These are phyloP conservation scores for Guyanaporus albipodus DNA, from an alignment of 768 basidiomycete genomes.

Conservation along the genomic window DNA sequence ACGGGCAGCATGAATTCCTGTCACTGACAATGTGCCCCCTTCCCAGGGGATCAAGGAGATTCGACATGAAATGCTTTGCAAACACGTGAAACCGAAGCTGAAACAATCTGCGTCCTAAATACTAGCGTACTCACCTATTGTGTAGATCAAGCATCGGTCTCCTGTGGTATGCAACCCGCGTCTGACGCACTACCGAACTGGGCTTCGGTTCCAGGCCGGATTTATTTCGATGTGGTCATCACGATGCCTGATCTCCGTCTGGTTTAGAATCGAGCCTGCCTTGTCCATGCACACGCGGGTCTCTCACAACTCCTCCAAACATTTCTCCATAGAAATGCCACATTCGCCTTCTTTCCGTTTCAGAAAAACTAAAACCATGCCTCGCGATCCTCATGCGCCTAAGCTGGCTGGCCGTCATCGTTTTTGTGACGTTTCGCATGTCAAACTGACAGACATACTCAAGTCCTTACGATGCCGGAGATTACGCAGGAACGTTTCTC, in stretches of 20 bases:
- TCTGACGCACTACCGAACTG: too few relatives aligned
- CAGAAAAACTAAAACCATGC: conserved; percentile 14
- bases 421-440: conserved; percentile 16
- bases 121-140: too few relatives aligned
- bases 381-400: conserved; percentile 1
- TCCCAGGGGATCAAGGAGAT: too few relatives aligned
- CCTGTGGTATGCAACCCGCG: too few relatives aligned
- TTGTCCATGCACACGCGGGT: not conserved
- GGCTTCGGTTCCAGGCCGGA: too few relatives aligned
- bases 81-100: too few relatives aligned
- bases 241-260: conserved; percentile 6
- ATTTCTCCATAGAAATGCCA: not conserved
- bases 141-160: too few relatives aligned
- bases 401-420: conserved; percentile 9
- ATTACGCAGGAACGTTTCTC: conserved; percentile 6
- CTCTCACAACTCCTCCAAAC: not conserved
- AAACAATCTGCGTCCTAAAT: too few relatives aligned
- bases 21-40: too few relatives aligned
- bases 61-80: too few relatives aligned
- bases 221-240: too few relatives aligned
- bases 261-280: conserved; percentile 10
- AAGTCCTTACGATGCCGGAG: conserved; percentile 17
- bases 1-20: too few relatives aligned
- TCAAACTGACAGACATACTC: conserved; percentile 20
- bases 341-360: conserved; percentile 10